Evolutionary conservation across 805 yeast genomes (phyloP).

Genomic region (Nadsonia fulvescens): DNA sequence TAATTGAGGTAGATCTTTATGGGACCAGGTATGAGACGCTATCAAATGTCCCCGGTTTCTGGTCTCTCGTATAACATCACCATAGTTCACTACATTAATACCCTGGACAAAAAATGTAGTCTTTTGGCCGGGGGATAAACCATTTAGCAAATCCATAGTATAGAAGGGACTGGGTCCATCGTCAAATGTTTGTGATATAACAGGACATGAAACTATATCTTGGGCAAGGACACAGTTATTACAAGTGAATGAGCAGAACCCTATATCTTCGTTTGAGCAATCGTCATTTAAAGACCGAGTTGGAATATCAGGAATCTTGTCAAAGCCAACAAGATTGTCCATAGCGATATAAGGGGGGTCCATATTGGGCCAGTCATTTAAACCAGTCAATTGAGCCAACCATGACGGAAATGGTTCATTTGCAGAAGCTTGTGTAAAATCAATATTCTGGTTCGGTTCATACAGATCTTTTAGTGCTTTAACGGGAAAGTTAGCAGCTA

Average conservation of each 20-base stretch:
- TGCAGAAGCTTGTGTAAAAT: too few relatives aligned
- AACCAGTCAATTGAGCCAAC: conserved; percentile 59
- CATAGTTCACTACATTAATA: conserved; percentile 55
- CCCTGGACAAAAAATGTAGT: conserved; percentile 82
- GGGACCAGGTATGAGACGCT: conserved; percentile 90
- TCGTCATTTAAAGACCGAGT: conserved; percentile 23
- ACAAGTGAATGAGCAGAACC: conserved; percentile 73
- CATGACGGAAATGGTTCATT: conserved; percentile 64
- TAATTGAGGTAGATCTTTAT: conserved; percentile 61
- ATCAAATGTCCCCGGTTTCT: conserved; percentile 52
- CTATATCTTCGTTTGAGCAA: conserved; percentile 33
- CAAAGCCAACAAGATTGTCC: conserved; percentile 47
- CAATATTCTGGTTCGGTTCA: too few relatives aligned
- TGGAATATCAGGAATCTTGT: conserved; percentile 30
- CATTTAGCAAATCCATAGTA: conserved; percentile 42
- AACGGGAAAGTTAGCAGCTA: too few relatives aligned
- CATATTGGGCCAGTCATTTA: conserved; percentile 65
- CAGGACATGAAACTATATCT: conserved; percentile 60
- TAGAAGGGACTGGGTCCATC: conserved; percentile 79
- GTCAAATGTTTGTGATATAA: conserved; percentile 75
- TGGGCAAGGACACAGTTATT: conserved; percentile 55
- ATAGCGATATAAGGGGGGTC: conserved; percentile 80
- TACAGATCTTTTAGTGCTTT: too few relatives aligned
- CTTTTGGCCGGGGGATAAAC: conserved; percentile 32
- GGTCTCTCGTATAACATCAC: conserved; percentile 47